Base-by-base conservation (phyloP, 2,329 filamentous ascomycete genomes). In the Penicillium aurantiogriseum region DNA sequence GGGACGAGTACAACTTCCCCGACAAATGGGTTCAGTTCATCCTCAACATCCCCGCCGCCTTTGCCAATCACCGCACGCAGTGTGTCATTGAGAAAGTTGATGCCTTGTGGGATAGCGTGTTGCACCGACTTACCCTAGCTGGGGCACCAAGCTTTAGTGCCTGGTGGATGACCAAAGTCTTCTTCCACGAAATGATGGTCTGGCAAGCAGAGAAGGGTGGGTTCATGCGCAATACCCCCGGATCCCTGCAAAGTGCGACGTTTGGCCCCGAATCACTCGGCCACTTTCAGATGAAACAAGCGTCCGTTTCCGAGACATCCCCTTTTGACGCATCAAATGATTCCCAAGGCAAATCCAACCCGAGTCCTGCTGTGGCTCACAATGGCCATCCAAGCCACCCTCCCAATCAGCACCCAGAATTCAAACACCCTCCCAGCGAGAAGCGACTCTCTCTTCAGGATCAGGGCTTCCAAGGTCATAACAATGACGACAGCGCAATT, bases 161-260 rank as follows among this genome's bases (percentile, higher is more conserved):
- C 6, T 80, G 77, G 77, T 79, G 77, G 77, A 90, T 97, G 57
- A 92, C 92, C 4, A 96, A 97, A 73, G 92, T 93, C 57, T 97
- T 93, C 82, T 85, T 97, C 51, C 92, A 97, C 69, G 93, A 97
- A 77, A 95, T 96, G 90, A 86, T 92, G 49, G 83, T 89, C 56
- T 97, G 95, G 83, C 81, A 96, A 64, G 91, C 91, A 0, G 91
- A 95, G 68, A 88, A 92, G 67, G 93, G 92, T 50, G 93, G 93
- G 0, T 97, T 97, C 70, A 87, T 97, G 79, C 81, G 81, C 33
- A 79, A 81, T 60, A 73, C 74, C 3, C 76, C 76, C 2, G 69
- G 67, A 43, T 69, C 71, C 25, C 57, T 74, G 48, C 71, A 71
- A 45, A 67, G 62, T 42, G 63, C 68, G 21, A 61, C 56, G 1